A percentile compares a stretch with the other conserved stretches of the same genome.
phyloP scores from a whole-genome alignment of 352 stramenopile species.

The Phytophthora megakarya region DNA sequence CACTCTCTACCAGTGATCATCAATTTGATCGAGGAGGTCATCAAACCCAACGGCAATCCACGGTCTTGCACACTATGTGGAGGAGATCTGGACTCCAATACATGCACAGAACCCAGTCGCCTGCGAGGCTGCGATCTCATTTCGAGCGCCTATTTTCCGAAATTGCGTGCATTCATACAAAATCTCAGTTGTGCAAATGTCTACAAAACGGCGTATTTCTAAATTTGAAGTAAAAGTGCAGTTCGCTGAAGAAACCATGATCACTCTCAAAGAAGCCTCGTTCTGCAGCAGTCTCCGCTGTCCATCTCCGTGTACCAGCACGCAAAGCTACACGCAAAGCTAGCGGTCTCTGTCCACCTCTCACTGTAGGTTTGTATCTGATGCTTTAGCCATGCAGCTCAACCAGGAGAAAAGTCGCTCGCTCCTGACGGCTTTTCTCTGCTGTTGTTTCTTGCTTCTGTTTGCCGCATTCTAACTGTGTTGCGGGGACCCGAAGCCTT shows the following conservation, averaged over 20 bases:
- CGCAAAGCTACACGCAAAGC: neutral
- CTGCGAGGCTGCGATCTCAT: too few relatives aligned
- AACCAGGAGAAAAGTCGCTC: conserved; percentile 27
- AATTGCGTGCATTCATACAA: too few relatives aligned
- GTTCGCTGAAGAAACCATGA: neutral
- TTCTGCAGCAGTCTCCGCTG: neutral
- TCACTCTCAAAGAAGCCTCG: conserved; percentile 16
- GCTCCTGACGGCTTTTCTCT: conserved; percentile 37
- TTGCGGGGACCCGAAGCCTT: neutral
- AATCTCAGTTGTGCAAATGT: too few relatives aligned
- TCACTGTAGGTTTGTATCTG: conserved; percentile 16
- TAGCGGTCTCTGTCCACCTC: conserved; percentile 5
- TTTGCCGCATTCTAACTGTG: neutral
- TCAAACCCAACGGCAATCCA: too few relatives aligned
- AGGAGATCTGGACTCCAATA: too few relatives aligned
- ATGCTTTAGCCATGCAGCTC: conserved; percentile 13
- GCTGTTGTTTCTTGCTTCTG: conserved; percentile 21
- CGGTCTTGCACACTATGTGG: too few relatives aligned
- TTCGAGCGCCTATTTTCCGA: too few relatives aligned
- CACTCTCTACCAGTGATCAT: too few relatives aligned
- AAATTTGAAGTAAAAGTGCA: neutral
- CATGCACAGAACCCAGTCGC: too few relatives aligned
- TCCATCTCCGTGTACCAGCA: neutral
- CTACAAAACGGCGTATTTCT: neutral
- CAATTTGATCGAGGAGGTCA: too few relatives aligned